phyloP scores from a whole-genome alignment of 805 yeast genomes.

The Sugiyamaella qingdaonensis region DNA sequence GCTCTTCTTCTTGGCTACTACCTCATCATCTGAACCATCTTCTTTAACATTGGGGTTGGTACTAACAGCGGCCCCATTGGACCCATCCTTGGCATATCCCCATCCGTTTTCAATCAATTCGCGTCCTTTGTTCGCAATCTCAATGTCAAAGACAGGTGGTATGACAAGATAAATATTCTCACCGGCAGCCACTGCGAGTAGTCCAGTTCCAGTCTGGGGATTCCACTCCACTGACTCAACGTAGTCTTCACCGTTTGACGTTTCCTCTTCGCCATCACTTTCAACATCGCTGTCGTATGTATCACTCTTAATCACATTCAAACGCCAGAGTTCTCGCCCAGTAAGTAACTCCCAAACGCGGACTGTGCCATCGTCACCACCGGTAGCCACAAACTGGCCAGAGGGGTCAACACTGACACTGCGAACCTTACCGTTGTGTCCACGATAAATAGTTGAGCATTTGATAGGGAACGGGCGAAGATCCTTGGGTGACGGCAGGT shows the following conservation, averaged over 20 bases:
- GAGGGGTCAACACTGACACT: constrained; percentile 78
- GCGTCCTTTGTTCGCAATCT: constrained; percentile 75
- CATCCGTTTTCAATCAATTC: constrained; percentile 83
- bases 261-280: constrained; percentile 40
- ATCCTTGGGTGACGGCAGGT: constrained; percentile 94
- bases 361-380: constrained; percentile 93
- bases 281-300: constrained; percentile 35
- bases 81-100: constrained; percentile 58
- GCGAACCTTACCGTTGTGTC: constrained; percentile 81
- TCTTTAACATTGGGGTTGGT: constrained; percentile 31
- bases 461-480: constrained; percentile 93
- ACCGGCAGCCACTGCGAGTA: constrained; percentile 81
- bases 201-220: constrained; percentile 69
- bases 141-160: constrained; percentile 89
- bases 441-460: constrained; percentile 76
- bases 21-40: constrained; percentile 33
- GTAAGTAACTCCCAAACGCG: constrained; percentile 96
- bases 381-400: constrained; percentile 95
- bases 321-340: constrained; percentile 83
- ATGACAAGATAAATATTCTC: constrained; percentile 72
- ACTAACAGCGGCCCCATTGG: constrained; percentile 28
- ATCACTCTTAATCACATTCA: constrained; percentile 34
- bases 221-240: constrained; percentile 86
- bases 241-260: constrained; percentile 60
- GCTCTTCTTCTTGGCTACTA: constrained; percentile 36